These are phyloP conservation scores for Ensete glaucum DNA, from an alignment of 176 grass and related monocot genomes.

Conservation along the genomic window DNA sequence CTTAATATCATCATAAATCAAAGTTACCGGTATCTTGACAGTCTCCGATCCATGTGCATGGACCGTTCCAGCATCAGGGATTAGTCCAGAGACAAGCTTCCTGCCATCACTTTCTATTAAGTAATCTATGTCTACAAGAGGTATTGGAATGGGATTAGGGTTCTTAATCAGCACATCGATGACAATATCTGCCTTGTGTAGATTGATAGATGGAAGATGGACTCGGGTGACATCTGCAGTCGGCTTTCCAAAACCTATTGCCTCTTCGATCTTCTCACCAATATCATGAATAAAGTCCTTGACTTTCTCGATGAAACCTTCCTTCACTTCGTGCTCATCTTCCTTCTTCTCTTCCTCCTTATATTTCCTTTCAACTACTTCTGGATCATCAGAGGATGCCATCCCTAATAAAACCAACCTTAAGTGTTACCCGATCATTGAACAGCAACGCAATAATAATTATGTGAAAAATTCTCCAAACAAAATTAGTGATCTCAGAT, in stretches of 20 bases:
- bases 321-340: conserved; percentile 13
- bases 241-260: conserved; percentile 88
- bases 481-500: background rate
- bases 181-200: conserved; percentile 73
- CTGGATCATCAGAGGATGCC: conserved; percentile 17
- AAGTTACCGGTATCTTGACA: conserved; percentile 73
- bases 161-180: conserved; percentile 87
- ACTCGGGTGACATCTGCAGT: conserved; percentile 63
- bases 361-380: conserved; percentile 6
- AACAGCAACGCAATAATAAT: background rate
- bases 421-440: background rate
- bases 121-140: conserved; percentile 93
- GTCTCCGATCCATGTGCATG: conserved; percentile 80
- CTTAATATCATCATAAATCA: conserved; percentile 76
- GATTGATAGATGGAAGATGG: conserved; percentile 74
- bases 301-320: conserved; percentile 70
- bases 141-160: conserved; percentile 91
- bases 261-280: conserved; percentile 82
- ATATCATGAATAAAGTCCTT: conserved; percentile 98
- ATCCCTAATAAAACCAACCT: conserved; percentile 1
- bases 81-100: conserved; percentile 81
- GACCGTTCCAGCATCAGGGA: conserved; percentile 91
- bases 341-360: conserved; percentile 5
- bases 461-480: background rate
- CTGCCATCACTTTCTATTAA: conserved; percentile 87